phyloP scores from a whole-genome alignment of 1,284 basidiomycete genomes.

The Trichosporon inkin region DNA sequence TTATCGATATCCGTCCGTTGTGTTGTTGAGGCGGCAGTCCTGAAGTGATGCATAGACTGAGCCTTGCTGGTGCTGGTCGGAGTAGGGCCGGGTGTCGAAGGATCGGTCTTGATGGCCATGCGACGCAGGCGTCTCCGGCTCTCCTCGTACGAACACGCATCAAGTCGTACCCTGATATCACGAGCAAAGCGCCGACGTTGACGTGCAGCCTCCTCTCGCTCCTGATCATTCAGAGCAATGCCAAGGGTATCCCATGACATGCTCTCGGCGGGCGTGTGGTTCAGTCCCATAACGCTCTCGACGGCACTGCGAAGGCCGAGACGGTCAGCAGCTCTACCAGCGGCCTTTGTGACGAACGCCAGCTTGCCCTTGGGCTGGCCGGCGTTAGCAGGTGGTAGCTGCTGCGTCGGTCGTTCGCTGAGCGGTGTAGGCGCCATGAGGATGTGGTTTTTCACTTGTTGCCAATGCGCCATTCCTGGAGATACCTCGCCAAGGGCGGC shows the following conservation, averaged over 20 bases:
- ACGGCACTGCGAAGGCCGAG: slow-evolving; percentile 43
- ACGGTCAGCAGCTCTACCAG: slow-evolving; percentile 19
- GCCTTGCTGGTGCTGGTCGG: not conserved
- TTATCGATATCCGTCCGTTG: not conserved
- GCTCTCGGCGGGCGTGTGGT: slow-evolving; percentile 27
- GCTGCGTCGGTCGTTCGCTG: slow-evolving; percentile 24
- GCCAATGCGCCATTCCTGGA: slow-evolving; percentile 43
- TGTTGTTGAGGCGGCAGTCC: not conserved
- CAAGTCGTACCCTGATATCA: slow-evolving; percentile 40
- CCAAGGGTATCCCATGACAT: slow-evolving; percentile 20
- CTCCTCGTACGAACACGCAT: slow-evolving; percentile 40
- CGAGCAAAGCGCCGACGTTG: slow-evolving; percentile 41
- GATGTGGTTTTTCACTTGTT: slow-evolving; percentile 42
- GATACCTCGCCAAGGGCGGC: slow-evolving; percentile 13
- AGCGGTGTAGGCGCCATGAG: slow-evolving; percentile 31
- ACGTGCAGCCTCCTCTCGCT: slow-evolving; percentile 40
- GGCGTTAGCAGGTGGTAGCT: not conserved
- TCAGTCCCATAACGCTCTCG: slow-evolving; percentile 38
- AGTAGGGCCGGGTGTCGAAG: not conserved
- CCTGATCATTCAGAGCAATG: slow-evolving; percentile 27
- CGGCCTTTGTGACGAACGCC: slow-evolving; percentile 39
- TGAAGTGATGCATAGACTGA: slow-evolving; percentile 10
- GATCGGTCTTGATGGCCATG: slow-evolving; percentile 7
- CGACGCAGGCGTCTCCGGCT: slow-evolving; percentile 29
- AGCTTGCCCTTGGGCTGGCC: slow-evolving; percentile 27